phyloP scores from a whole-genome alignment of 2,329 filamentous ascomycete genomes.

The Alternaria triticimaculans region DNA sequence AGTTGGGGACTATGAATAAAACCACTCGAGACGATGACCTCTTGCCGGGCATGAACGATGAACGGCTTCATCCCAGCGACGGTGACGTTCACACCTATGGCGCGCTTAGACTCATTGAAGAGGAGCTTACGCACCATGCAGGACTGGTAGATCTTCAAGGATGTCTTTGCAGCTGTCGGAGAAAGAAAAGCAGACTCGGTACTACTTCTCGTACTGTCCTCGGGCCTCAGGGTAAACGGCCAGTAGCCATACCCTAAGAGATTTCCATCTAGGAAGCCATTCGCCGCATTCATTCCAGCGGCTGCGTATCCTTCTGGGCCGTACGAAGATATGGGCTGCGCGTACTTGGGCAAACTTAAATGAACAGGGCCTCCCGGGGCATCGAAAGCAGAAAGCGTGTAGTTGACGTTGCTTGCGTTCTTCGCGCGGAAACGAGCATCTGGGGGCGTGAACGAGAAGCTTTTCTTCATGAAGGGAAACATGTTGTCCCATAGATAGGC shows the following conservation, averaged over 20 bases:
- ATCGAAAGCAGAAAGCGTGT: slow-evolving; percentile 10
- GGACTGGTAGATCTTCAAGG: slow-evolving; percentile 13
- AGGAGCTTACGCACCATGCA: slow-evolving; percentile 12
- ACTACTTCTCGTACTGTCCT: slow-evolving; percentile 12
- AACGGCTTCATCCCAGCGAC: slow-evolving; percentile 8
- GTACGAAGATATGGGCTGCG: slow-evolving; percentile 12
- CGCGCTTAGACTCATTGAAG: slow-evolving; percentile 6
- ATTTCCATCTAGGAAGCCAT: slow-evolving; percentile 9
- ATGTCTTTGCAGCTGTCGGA: slow-evolving; percentile 1
- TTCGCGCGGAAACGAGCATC: slow-evolving; percentile 11
- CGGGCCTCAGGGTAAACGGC: slow-evolving; percentile 6
- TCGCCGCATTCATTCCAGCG: slow-evolving; percentile 8
- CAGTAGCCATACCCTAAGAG: slow-evolving; percentile 10
- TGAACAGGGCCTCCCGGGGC: slow-evolving; percentile 11
- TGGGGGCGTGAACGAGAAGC: slow-evolving; percentile 35
- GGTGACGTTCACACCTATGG: slow-evolving; percentile 8
- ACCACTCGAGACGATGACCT: slow-evolving; percentile 11
- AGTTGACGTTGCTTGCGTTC: slow-evolving; percentile 9
- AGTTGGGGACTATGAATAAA: slow-evolving; percentile 5
- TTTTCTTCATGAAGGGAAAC: slow-evolving; percentile 34
- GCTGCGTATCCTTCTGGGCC: slow-evolving; percentile 9
- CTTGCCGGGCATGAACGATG: background rate
- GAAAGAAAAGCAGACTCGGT: slow-evolving; percentile 11
- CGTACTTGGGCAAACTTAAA: slow-evolving; percentile 16
- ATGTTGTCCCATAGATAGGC: slow-evolving; percentile 34